These are phyloP conservation scores for Colletotrichum limetticola DNA, from an alignment of 2,329 filamentous ascomycete genomes.

Conservation along the genomic window DNA sequence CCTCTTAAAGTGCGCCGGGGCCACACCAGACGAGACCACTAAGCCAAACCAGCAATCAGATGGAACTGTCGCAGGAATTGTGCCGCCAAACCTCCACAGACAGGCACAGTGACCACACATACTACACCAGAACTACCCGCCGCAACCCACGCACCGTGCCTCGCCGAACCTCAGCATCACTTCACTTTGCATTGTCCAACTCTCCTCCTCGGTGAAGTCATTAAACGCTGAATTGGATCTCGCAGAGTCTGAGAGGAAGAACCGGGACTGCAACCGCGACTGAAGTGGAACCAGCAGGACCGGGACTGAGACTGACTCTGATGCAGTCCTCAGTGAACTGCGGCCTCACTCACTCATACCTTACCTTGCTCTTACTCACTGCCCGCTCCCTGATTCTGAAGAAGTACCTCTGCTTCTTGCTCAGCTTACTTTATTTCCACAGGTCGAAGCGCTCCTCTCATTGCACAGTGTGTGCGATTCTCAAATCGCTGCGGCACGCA, in stretches of 20 bases:
- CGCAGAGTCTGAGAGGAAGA: not conserved
- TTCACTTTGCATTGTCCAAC: not conserved
- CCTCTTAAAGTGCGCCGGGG: not conserved
- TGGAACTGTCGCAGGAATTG: not conserved
- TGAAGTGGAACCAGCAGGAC: not conserved
- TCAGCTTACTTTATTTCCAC: not conserved
- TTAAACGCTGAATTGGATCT: not conserved
- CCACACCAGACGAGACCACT: not conserved
- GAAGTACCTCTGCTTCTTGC: not conserved
- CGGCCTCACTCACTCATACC: too few relatives aligned
- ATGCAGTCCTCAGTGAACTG: not conserved
- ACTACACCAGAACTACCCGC: not conserved
- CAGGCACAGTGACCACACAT: too few relatives aligned
- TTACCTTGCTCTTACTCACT: not conserved
- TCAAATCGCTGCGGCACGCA: not conserved
- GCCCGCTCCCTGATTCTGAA: not conserved
- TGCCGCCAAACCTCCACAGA: not conserved
- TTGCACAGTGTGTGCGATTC: not conserved
- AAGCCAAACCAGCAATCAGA: conserved; percentile 1
- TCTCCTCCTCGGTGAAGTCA: not conserved
- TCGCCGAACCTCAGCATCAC: not conserved
- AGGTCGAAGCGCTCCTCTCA: not conserved
- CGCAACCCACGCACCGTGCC: not conserved
- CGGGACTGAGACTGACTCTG: not conserved
- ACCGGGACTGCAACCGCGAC: not conserved